Percentiles rank a stretch among this genome's conserved stretches.
These are phyloP conservation scores for Leccinum pachyderme DNA, from an alignment of 1,284 basidiomycete genomes.

Conservation along the genomic window DNA sequence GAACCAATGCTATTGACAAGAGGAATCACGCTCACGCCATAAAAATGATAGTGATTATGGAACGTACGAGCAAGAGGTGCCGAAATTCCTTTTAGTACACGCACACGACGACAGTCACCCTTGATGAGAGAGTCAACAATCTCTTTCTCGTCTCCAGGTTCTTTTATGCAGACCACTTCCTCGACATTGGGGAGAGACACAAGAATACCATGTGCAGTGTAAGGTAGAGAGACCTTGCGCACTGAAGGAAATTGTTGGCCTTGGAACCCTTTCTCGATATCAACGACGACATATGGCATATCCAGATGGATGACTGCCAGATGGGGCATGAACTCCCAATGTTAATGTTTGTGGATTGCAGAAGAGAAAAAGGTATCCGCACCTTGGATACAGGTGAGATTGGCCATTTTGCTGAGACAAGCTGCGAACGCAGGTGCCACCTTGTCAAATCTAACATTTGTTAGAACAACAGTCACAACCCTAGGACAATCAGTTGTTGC, in stretches of 20 bases:
- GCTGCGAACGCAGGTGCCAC: conserved; percentile 32
- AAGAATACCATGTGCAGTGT: conserved; percentile 33
- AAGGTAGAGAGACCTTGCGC: conserved; percentile 27
- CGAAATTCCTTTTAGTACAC: conserved; percentile 9
- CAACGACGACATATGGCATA: conserved; percentile 9
- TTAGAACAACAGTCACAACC: conserved; percentile 23
- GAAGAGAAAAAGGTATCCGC: not conserved
- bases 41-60: conserved; percentile 7
- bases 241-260: conserved; percentile 29
- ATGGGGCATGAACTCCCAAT: not conserved
- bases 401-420: conserved; percentile 33
- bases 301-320: conserved; percentile 5
- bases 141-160: conserved; percentile 6
- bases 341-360: not conserved
- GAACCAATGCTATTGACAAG: conserved; percentile 3
- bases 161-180: conserved; percentile 24
- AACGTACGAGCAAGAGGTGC: conserved; percentile 2
- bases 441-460: conserved; percentile 1
- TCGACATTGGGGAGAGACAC: conserved; percentile 30
- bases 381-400: conserved; percentile 34
- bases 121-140: conserved; percentile 6
- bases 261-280: conserved; percentile 31
- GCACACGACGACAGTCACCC: conserved; percentile 4
- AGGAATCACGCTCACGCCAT: not conserved
- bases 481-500: conserved; percentile 17